Evolutionary conservation across 2,329 filamentous ascomycete species (phyloP).

Genomic region (Fusarium redolens): DNA sequence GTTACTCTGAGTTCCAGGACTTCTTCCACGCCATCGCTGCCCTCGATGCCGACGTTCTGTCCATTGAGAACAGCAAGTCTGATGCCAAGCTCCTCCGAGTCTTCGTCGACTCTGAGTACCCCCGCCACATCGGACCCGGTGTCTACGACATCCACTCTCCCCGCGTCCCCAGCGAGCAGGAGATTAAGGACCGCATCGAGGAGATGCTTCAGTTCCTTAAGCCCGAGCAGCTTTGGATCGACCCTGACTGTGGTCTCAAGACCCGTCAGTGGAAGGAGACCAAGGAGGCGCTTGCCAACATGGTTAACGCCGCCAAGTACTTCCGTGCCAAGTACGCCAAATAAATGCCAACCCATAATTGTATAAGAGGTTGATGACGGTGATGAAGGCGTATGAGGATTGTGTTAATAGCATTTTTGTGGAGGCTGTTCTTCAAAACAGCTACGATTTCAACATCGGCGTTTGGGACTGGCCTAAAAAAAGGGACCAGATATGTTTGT

Average conservation of each 20-base stretch:
- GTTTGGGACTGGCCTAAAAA: conserved; percentile 57
- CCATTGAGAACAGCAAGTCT: conserved; percentile 99
- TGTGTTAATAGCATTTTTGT: conserved; percentile 50
- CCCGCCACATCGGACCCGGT: conserved; percentile 97
- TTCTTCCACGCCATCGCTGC: conserved; percentile 99
- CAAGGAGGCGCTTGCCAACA: conserved; percentile 93
- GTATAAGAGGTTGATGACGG: conserved; percentile 28
- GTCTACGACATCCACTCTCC: conserved; percentile 99
- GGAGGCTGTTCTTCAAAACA: conserved; percentile 53
- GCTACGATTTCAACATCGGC: conserved; percentile 71
- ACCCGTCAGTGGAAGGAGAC: conserved; percentile 99
- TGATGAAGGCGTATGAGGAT: conserved; percentile 38
- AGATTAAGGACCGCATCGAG: conserved; percentile 97
- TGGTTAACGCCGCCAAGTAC: conserved; percentile 98
- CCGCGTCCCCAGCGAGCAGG: conserved; percentile 94
- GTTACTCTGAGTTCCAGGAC: conserved; percentile 99
- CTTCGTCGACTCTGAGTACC: conserved; percentile 97
- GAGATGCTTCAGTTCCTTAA: conserved; percentile 99
- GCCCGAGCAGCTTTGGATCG: conserved; percentile 99
- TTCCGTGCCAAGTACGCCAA: conserved; percentile 89
- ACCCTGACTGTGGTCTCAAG: conserved; percentile 99
- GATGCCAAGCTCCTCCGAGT: conserved; percentile 99
- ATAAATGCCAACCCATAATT: conserved; percentile 53
- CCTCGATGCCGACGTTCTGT: conserved; percentile 96
- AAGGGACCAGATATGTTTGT: conserved; percentile 51